Evolutionary conservation across 2,329 filamentous ascomycete genomes (phyloP).

Genomic region (Fusarium cyanostomum): DNA sequence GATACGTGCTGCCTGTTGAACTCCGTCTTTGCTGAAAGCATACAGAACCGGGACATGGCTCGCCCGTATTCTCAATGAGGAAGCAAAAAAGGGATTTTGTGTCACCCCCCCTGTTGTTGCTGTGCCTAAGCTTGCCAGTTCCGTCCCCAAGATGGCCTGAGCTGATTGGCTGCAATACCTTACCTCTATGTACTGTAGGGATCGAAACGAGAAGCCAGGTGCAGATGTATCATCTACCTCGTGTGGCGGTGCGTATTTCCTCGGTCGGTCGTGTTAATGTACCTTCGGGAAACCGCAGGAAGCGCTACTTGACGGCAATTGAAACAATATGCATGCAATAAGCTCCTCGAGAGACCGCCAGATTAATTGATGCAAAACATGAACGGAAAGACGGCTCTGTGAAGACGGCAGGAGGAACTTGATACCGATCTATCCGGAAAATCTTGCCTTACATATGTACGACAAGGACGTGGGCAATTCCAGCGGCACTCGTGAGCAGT

Average conservation of each 20-base stretch:
- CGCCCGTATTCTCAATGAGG: slow-evolving; percentile 17
- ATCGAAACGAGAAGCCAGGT: slow-evolving; percentile 29
- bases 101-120: slow-evolving; percentile 14
- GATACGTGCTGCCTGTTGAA: slow-evolving; percentile 16
- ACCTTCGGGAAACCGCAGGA: slow-evolving; percentile 6
- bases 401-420: slow-evolving; percentile 8
- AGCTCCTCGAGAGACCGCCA: not conserved
- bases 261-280: slow-evolving; percentile 15
- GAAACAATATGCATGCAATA: slow-evolving; percentile 10
- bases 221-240: slow-evolving; percentile 18
- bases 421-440: slow-evolving; percentile 15
- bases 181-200: too few relatives aligned
- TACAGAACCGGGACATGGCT: slow-evolving; percentile 14
- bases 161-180: slow-evolving; percentile 32
- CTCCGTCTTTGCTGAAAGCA: not conserved
- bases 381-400: slow-evolving; percentile 22
- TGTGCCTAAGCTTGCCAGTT: slow-evolving; percentile 42
- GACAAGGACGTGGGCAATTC: slow-evolving; percentile 1
- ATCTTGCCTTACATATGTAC: slow-evolving; percentile 13
- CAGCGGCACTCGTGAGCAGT: not conserved
- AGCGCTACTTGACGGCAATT: not conserved
- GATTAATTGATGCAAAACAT: slow-evolving; percentile 16
- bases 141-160: slow-evolving; percentile 27
- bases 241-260: slow-evolving; percentile 36
- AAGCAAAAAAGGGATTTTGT: slow-evolving; percentile 19